phyloP scores from a whole-genome alignment of 495 filamentous ascomycete genomes.

The Trichocladium antarcticum region DNA sequence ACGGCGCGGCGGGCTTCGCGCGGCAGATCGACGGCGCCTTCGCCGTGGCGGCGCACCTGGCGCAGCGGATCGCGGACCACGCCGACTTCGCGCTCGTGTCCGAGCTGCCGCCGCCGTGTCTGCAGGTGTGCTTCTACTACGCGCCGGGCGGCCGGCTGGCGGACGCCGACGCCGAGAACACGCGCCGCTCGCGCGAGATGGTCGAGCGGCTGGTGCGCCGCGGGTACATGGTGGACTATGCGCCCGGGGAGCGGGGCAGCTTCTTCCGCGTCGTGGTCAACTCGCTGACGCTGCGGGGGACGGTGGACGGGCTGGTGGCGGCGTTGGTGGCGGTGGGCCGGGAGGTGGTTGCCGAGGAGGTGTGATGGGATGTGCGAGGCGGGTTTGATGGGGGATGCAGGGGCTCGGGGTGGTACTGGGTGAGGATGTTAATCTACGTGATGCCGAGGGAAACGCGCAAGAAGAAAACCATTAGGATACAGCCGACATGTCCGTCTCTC shows the following conservation, averaged over 20 bases:
- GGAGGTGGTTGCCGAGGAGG: conserved; percentile 23
- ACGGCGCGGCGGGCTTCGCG: conserved; percentile 52
- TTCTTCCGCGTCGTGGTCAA: conserved; percentile 89
- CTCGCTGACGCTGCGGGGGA: conserved; percentile 56
- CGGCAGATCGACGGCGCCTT: conserved; percentile 58
- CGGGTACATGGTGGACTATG: conserved; percentile 94
- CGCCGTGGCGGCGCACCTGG: conserved; percentile 53
- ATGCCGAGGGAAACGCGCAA: no score
- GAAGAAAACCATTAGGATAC: no score
- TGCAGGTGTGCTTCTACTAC: conserved; percentile 94
- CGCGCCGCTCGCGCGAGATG: conserved; percentile 55
- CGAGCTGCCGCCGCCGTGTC: conserved; percentile 68
- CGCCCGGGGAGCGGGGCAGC: conserved; percentile 63
- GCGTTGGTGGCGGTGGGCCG: conserved; percentile 58
- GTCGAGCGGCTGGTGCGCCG: conserved; percentile 51
- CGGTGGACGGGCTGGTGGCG: conserved; percentile 64
- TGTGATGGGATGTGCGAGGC: no score
- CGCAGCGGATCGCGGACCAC: conserved; percentile 40
- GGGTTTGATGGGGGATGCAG: no score
- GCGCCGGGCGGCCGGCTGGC: conserved; percentile 45
- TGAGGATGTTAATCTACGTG: no score
- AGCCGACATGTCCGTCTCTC: no score
- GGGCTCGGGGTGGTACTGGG: no score
- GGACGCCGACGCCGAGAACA: conserved; percentile 49
- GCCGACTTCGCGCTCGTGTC: conserved; percentile 59